Conservation (phyloP, 192 early-diverging fungal species). For the Cladochytrium replicatum region DNA sequence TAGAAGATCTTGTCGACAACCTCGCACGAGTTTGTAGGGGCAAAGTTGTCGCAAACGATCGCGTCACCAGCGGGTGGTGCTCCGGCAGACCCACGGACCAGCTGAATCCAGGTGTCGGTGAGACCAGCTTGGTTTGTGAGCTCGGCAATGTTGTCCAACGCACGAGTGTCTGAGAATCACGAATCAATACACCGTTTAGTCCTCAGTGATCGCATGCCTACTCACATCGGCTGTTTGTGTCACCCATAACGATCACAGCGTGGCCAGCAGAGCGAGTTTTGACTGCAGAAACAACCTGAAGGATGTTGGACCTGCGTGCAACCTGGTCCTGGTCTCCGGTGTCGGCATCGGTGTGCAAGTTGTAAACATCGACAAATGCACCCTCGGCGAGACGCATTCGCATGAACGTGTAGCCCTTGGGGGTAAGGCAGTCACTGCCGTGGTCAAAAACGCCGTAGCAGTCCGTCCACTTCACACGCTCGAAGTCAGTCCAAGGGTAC, state of each 20-base stretch:
- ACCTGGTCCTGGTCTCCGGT: neutral
- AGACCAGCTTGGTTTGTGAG: conserved; percentile 1
- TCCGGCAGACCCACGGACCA: neutral
- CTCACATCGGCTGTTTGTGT: conserved; percentile 19
- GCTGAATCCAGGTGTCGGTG: conserved; percentile 14
- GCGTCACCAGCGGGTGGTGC: conserved; percentile 1
- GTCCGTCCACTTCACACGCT: conserved; percentile 8
- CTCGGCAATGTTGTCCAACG: conserved; percentile 4
- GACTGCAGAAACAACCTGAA: conserved; percentile 3
- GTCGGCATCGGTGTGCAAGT: conserved; percentile 14
- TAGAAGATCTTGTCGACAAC: conserved; percentile 16
- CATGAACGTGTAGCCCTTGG: conserved; percentile 16
- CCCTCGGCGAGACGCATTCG: neutral
- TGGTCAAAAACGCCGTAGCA: conserved; percentile 9
- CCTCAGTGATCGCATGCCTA: no score
- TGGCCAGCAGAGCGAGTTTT: conserved; percentile 4
- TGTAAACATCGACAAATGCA: conserved; percentile 10
- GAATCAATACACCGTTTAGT: no score
- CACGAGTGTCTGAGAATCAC: no score
- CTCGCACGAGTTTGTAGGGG: conserved; percentile 1
- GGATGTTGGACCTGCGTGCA: conserved; percentile 10
- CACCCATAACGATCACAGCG: conserved; percentile 16
- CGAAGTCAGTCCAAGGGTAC: neutral
- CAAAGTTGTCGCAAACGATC: neutral
- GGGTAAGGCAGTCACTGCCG: conserved; percentile 13